Evolutionary conservation across 2,329 filamentous ascomycete species (phyloP).

Genomic region (Neonectria neomacrospora): DNA sequence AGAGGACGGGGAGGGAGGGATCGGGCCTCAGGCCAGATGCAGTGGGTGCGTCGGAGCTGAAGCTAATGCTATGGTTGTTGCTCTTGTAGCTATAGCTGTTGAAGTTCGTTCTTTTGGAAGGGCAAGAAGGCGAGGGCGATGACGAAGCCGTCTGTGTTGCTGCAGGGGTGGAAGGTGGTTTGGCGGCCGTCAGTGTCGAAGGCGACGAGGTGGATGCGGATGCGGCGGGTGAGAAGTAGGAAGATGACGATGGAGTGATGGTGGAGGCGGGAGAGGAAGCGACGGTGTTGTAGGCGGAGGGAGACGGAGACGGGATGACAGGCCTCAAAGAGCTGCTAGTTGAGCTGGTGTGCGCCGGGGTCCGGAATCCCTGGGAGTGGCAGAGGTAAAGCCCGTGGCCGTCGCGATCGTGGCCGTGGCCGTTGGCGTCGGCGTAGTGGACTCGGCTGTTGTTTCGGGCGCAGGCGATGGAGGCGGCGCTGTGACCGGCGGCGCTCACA

Average conservation of each 20-base stretch:
- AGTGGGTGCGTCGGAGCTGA: constrained; percentile 48
- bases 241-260: constrained; percentile 29
- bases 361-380: constrained; percentile 13
- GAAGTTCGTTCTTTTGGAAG: constrained; percentile 34
- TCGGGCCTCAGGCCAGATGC: constrained; percentile 14
- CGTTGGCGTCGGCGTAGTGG: neutral
- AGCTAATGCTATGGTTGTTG: constrained; percentile 27
- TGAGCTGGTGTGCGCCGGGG: constrained; percentile 17
- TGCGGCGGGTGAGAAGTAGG: constrained; percentile 34
- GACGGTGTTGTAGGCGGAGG: constrained; percentile 34
- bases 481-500: constrained; percentile 19
- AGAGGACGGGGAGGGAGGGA: constrained; percentile 40
- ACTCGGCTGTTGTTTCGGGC: constrained; percentile 3
- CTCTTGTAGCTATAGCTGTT: constrained; percentile 28
- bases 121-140: constrained; percentile 17
- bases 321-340: constrained; percentile 39
- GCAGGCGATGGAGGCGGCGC: constrained; percentile 3
- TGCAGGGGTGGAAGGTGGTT: constrained; percentile 29
- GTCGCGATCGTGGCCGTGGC: constrained; percentile 16
- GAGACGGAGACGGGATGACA: constrained; percentile 34
- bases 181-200: constrained; percentile 36
- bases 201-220: constrained; percentile 31
- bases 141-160: constrained; percentile 3
- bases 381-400: constrained; percentile 15
- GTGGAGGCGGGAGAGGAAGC: constrained; percentile 34